phyloP scores from a whole-genome alignment of 768 basidiomycete species.

The Amanita exitialis region DNA sequence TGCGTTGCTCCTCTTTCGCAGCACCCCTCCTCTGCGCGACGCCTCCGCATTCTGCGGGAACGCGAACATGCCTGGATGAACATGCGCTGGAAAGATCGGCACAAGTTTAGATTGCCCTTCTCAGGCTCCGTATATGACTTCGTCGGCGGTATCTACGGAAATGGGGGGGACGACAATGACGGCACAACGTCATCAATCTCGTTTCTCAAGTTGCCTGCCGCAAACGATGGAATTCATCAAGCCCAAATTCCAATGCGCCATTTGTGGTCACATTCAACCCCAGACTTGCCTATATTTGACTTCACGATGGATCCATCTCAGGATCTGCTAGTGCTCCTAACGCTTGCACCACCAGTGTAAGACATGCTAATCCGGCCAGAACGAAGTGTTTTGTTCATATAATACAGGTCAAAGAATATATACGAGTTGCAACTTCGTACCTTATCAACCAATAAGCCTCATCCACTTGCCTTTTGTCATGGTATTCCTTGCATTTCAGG shows the following conservation, averaged over 20 bases:
- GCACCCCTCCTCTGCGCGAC: conserved; percentile 24
- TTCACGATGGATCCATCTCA: conserved; percentile 50
- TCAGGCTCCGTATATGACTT: conserved; percentile 43
- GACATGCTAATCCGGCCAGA: conserved; percentile 10
- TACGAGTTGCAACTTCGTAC: conserved; percentile 44
- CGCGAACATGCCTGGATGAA: conserved; percentile 40
- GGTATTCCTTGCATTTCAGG: conserved; percentile 29
- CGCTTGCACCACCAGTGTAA: conserved; percentile 30
- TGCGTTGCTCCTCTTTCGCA: conserved; percentile 21
- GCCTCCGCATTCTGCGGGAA: conserved; percentile 28
- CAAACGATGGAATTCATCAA: conserved; percentile 27
- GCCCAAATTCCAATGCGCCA: background rate
- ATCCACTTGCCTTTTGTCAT: conserved; percentile 30
- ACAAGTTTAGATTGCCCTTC: conserved; percentile 28
- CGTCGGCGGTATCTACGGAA: conserved; percentile 39
- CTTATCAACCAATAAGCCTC: conserved; percentile 39
- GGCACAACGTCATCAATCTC: conserved; percentile 33
- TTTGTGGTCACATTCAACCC: conserved; percentile 23
- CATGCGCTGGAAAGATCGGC: conserved; percentile 26
- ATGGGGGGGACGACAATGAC: conserved; percentile 33
- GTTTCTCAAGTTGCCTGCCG: conserved; percentile 36
- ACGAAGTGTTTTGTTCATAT: conserved; percentile 1
- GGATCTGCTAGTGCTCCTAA: conserved; percentile 42
- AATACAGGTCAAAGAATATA: conserved; percentile 25
- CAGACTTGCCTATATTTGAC: conserved; percentile 34